Percentiles rank a stretch among this genome's conserved stretches.
Evolutionary conservation across 2,329 filamentous ascomycete species (phyloP).

Genomic region (Dothistroma septosporum): DNA sequence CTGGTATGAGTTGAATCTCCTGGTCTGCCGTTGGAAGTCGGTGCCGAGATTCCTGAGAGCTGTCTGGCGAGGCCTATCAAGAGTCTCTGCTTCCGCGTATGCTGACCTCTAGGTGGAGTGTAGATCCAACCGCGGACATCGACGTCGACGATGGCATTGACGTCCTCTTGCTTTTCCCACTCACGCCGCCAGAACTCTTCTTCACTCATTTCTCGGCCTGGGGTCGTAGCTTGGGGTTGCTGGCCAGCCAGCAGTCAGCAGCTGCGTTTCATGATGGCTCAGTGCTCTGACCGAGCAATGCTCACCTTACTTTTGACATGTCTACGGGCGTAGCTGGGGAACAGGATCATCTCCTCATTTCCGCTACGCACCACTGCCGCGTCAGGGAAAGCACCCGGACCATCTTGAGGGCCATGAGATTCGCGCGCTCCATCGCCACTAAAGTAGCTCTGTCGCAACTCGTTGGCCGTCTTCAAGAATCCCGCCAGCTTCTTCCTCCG

Average conservation of each 20-base stretch:
- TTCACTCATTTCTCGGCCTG: slow-evolving; percentile 25
- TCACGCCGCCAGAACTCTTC: slow-evolving; percentile 69
- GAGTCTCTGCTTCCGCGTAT: slow-evolving; percentile 81
- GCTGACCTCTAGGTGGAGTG: slow-evolving; percentile 73
- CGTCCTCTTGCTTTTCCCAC: slow-evolving; percentile 75
- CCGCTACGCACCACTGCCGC: slow-evolving; percentile 75
- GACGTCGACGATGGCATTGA: slow-evolving; percentile 83
- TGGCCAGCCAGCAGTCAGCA: slow-evolving; percentile 1
- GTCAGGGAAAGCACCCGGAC: slow-evolving; percentile 69
- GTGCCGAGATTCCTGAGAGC: slow-evolving; percentile 78
- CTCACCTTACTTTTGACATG: slow-evolving; percentile 54
- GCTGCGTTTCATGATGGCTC: slow-evolving; percentile 1
- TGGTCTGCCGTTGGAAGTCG: slow-evolving; percentile 41
- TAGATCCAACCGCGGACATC: slow-evolving; percentile 97
- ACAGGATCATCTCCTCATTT: slow-evolving; percentile 88
- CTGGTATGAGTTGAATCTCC: slow-evolving; percentile 39
- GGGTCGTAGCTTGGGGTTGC: slow-evolving; percentile 14
- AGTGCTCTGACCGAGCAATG: neutral
- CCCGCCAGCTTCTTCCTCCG: slow-evolving; percentile 73
- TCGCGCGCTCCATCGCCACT: slow-evolving; percentile 33
- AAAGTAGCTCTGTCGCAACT: slow-evolving; percentile 62
- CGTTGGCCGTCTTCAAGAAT: slow-evolving; percentile 67
- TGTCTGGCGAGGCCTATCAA: slow-evolving; percentile 82
- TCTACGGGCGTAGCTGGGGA: slow-evolving; percentile 84
- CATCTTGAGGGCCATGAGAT: slow-evolving; percentile 23